Evolutionary conservation across 1,139 yeast genomes (phyloP), one percentile per base, ranked within the genome.

Genomic region (Candida sanyaensis): DNA sequence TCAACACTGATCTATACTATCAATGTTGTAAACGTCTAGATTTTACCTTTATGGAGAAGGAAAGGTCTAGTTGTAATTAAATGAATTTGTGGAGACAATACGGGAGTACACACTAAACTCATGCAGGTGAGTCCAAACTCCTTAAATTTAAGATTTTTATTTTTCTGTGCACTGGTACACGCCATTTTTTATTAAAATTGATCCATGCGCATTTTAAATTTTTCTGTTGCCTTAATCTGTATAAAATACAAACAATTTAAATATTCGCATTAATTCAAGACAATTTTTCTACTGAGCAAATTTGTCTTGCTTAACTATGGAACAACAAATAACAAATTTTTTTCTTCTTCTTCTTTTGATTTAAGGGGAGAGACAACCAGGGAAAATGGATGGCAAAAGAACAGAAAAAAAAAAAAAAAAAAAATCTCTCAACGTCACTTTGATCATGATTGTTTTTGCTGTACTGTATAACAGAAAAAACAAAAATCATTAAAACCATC

Each of bases 401-500:
- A 32, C 4, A 9, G n/a, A 9, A 11, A 11, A 29, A 11, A 29
- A 6, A 29, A 11, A 29, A 9, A 29, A 9, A 29, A 9, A 29
- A 29, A 29, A 29, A 8, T 21, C 17, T 13, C 17, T 13, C 28
- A 26, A 26, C 28, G 28, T 26, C 28, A 26, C n/a, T 17, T 17
- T 17, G 21, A 17, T 17, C 21, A 17, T 6, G 6, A n/a, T n/a
- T 32, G 4, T 32, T 11, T 11, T 12, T 11, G 17, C 26, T 7
- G 24, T 34, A 10, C 8, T 21, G 9, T n/a, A 11, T 10, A 34
- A 9, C 37, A 13, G 17, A 23, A 13, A 34, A 17, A 34, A 21
- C 6, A 29, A 24, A 43, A 44, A 44, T 40, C 43, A 28, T 40
- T 31, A 39, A 44, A 44, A 44, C 28, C 10, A 27, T 28, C 17